These are phyloP conservation scores for Ajuga reptans DNA, from an alignment of 305 asterid genomes.

Conservation along the genomic window DNA sequence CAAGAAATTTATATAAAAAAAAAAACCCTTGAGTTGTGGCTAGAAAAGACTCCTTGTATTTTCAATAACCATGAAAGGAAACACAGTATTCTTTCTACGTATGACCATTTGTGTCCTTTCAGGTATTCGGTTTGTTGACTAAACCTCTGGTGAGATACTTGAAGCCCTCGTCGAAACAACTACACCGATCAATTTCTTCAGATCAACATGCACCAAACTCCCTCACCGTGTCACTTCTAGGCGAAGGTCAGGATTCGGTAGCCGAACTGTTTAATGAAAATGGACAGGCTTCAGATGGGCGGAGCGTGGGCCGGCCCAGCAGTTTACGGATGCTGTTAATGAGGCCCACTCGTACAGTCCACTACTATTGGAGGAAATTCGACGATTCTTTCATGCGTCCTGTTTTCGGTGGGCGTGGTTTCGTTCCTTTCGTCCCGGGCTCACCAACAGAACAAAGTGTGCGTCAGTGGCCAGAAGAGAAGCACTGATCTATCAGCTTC, in stretches of 20 bases:
- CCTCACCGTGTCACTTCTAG: slow-evolving; percentile 55
- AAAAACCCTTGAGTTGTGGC: too few relatives aligned
- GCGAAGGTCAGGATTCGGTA: slow-evolving; percentile 39
- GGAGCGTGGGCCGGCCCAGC: slow-evolving; percentile 43
- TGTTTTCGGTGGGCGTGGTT: slow-evolving; percentile 91
- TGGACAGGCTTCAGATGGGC: slow-evolving; percentile 37
- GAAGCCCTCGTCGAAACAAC: slow-evolving; percentile 44
- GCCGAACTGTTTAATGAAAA: slow-evolving; percentile 32
- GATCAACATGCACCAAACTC: slow-evolving; percentile 54
- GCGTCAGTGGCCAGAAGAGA: slow-evolving; percentile 26
- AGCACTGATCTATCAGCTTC: slow-evolving; percentile 12
- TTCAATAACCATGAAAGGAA: neutral
- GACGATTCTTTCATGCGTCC: slow-evolving; percentile 89
- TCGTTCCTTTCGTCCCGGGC: slow-evolving; percentile 66
- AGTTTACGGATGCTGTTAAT: slow-evolving; percentile 66
- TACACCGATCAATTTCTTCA: slow-evolving; percentile 49
- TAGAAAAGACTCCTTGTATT: too few relatives aligned
- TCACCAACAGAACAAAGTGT: slow-evolving; percentile 61
- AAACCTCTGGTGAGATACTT: slow-evolving; percentile 62
- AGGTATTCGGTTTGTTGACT: slow-evolving; percentile 88
- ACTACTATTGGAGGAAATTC: slow-evolving; percentile 82
- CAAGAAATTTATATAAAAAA: too few relatives aligned
- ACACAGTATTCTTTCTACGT: neutral
- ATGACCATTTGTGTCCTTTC: slow-evolving; percentile 12
- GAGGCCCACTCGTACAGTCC: slow-evolving; percentile 64